Evolutionary conservation across 495 filamentous ascomycete genomes (phyloP).

Genomic region (Usnea hakonensis): DNA sequence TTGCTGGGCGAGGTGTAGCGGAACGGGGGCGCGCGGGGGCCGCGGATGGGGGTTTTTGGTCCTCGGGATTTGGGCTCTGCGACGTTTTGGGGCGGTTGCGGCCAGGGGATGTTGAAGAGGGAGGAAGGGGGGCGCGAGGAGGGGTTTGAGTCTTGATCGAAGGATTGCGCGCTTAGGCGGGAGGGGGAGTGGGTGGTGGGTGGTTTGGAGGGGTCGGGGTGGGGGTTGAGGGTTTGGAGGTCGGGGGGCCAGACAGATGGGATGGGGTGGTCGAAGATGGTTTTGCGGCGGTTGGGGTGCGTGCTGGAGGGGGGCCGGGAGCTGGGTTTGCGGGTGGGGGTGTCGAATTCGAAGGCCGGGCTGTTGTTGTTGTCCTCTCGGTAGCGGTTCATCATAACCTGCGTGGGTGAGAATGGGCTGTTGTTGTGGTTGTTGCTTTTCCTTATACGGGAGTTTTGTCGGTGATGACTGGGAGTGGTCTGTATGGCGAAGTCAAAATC

Average conservation of each 20-base stretch:
- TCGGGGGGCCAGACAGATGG: neutral
- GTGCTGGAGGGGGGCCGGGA: neutral
- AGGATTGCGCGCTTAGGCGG: neutral
- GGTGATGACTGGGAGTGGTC: neutral
- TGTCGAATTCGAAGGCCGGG: conserved; percentile 7
- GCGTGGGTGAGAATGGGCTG: conserved; percentile 1
- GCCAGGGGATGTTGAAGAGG: conserved; percentile 1
- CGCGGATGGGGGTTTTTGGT: conserved; percentile 1
- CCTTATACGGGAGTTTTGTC: neutral
- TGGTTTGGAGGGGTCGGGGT: neutral
- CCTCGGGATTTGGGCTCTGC: conserved; percentile 1
- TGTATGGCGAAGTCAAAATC: conserved; percentile 24
- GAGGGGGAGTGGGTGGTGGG: neutral
- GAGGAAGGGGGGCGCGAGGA: conserved; percentile 1
- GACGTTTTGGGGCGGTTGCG: neutral
- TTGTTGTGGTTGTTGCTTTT: conserved; percentile 4
- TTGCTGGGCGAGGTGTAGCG: conserved; percentile 8
- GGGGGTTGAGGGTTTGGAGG: too few species aligned
- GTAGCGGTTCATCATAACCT: neutral
- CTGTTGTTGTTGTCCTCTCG: neutral
- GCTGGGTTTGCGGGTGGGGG: conserved; percentile 15
- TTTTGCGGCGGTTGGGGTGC: conserved; percentile 13
- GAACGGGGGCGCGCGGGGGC: conserved; percentile 4
- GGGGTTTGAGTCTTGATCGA: neutral
- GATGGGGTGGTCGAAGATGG: neutral